Evolutionary conservation across 202 grass and related monocot species (phyloP).

Genomic region (Zoysia matrella): DNA sequence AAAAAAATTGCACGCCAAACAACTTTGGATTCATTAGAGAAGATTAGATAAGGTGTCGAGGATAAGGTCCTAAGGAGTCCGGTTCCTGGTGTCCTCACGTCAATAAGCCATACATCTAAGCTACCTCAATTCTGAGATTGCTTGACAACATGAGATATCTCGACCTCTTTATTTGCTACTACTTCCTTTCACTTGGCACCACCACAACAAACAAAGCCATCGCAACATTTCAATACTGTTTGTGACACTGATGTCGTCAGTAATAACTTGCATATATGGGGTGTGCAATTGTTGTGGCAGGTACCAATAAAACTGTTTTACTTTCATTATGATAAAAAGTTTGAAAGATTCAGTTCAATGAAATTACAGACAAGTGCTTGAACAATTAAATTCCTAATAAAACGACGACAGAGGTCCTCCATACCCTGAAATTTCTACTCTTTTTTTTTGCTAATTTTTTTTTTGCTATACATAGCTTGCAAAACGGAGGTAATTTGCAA

Average conservation of each 20-base stretch:
- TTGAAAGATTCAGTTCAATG: not conserved
- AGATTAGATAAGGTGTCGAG: not conserved
- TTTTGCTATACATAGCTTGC: not conserved
- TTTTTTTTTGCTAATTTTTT: not conserved
- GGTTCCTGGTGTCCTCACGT: not conserved
- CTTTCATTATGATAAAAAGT: not conserved
- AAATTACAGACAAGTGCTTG: not conserved
- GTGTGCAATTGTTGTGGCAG: no score
- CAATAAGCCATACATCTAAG: not conserved
- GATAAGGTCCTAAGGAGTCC: not conserved
- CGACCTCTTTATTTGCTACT: not conserved
- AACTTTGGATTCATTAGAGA: not conserved
- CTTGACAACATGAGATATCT: not conserved
- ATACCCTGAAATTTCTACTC: not conserved
- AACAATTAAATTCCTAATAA: not conserved
- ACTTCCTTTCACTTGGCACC: no score
- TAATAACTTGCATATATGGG: no score
- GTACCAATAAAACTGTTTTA: not conserved
- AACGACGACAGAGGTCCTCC: not conserved
- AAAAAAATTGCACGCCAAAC: not conserved
- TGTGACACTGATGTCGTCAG: no score
- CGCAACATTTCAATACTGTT: no score
- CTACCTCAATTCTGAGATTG: not conserved
- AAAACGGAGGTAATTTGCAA: not conserved
- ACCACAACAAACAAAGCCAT: no score